A percentile compares a stretch with the other conserved stretches of the same genome.
Conservation (phyloP, 345 rosid genomes). For the Trapa incisa region DNA sequence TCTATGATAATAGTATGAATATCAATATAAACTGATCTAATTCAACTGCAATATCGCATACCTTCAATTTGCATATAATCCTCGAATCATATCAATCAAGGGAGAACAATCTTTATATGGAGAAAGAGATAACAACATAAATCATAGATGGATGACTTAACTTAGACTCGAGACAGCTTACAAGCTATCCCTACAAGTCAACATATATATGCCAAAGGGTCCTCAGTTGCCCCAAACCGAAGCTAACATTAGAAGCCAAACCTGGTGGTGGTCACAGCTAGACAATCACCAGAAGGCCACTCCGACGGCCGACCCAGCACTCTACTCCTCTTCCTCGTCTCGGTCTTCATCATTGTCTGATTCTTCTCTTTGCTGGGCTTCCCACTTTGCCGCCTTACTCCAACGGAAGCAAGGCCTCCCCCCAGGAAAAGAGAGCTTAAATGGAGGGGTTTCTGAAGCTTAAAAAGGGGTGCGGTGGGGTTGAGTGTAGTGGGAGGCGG, state of each 20-base stretch:
- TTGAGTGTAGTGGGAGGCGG: slow-evolving; percentile 11
- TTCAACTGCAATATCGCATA: neutral
- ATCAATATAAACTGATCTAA: neutral
- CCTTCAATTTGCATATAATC: neutral
- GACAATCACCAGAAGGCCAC: neutral
- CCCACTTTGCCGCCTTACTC: neutral
- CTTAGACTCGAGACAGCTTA: neutral
- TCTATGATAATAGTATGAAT: neutral
- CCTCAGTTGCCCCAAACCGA: slow-evolving; percentile 31
- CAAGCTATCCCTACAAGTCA: too few relatives aligned
- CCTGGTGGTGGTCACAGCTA: neutral
- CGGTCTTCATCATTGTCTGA: neutral
- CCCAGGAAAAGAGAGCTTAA: slow-evolving; percentile 1
- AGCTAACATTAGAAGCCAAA: neutral
- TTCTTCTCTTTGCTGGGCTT: neutral
- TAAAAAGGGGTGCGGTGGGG: slow-evolving; percentile 3
- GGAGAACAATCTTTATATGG: neutral
- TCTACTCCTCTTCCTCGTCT: neutral
- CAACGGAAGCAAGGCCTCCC: neutral
- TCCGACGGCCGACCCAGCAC: neutral
- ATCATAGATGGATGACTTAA: neutral
- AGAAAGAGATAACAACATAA: neutral
- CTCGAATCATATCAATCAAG: neutral
- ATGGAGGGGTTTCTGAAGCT: slow-evolving; percentile 3
- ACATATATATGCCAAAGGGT: slow-evolving; percentile 24